phyloP scores from a whole-genome alignment of 2,329 filamentous ascomycete species.

The Paracamarosporium sp. region DNA sequence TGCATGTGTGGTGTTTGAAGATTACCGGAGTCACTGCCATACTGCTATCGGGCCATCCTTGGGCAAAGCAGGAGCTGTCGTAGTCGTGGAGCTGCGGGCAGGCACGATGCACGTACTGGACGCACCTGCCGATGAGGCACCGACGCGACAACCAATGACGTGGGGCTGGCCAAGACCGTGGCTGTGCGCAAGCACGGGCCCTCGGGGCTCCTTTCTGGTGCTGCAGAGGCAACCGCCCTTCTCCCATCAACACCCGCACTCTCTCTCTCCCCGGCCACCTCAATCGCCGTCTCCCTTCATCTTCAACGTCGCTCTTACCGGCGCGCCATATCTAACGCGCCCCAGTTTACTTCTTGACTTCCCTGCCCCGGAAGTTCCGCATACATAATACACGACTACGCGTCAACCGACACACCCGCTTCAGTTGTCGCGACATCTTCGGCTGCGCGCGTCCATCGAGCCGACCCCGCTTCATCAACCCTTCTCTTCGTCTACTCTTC shows the following conservation, averaged over 20 bases:
- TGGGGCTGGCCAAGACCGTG: slow-evolving; percentile 10
- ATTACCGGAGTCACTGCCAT: slow-evolving; percentile 53
- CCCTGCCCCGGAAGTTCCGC: background rate
- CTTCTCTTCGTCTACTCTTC: slow-evolving; percentile 18
- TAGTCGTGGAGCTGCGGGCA: slow-evolving; percentile 25
- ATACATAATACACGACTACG: background rate
- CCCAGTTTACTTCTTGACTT: background rate
- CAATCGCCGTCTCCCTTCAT: slow-evolving; percentile 6
- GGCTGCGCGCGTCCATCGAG: slow-evolving; percentile 10
- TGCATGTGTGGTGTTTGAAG: background rate
- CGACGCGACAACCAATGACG: slow-evolving; percentile 8
- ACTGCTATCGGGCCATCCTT: slow-evolving; percentile 37
- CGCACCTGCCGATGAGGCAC: slow-evolving; percentile 2
- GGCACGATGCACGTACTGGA: slow-evolving; percentile 16
- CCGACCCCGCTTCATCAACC: slow-evolving; percentile 6
- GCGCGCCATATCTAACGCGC: slow-evolving; percentile 6
- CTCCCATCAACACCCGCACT: slow-evolving; percentile 13
- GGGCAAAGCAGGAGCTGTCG: slow-evolving; percentile 29
- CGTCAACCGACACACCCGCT: background rate
- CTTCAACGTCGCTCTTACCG: slow-evolving; percentile 7
- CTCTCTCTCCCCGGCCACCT: slow-evolving; percentile 10
- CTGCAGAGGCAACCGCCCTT: slow-evolving; percentile 6
- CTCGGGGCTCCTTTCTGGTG: slow-evolving; percentile 24
- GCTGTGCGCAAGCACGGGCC: slow-evolving; percentile 8
- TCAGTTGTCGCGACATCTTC: slow-evolving; percentile 14